A percentile compares a stretch with the other conserved stretches of the same genome.
These are phyloP conservation scores for Backusella circina DNA, from an alignment of 192 early-diverging fungal genomes.

Conservation along the genomic window DNA sequence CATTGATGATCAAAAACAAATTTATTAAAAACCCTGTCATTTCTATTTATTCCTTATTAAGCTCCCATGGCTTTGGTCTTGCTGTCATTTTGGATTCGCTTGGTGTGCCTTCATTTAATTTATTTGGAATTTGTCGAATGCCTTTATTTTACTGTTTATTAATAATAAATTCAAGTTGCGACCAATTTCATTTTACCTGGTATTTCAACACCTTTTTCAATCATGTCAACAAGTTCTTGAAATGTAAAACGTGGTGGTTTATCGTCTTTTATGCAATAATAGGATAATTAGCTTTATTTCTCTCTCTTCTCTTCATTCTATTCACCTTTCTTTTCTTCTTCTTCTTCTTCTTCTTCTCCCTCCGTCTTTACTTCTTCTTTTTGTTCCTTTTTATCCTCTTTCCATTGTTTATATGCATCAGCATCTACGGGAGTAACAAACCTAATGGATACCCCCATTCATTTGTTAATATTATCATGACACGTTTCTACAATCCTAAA, in stretches of 20 bases:
- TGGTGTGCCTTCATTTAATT: conserved; percentile 33
- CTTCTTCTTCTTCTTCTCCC: not conserved
- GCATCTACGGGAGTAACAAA: conserved; percentile 32
- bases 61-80: conserved; percentile 38
- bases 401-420: conserved; percentile 34
- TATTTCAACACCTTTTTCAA: conserved; percentile 34
- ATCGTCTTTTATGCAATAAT: not conserved
- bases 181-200: conserved; percentile 30
- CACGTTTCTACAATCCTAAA: not conserved
- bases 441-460: conserved; percentile 5
- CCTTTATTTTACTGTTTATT: conserved; percentile 2
- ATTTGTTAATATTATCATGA: not conserved
- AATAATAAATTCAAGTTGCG: not conserved
- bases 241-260: conserved; percentile 29
- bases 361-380: not conserved
- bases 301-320: not conserved
- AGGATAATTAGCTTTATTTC: not conserved
- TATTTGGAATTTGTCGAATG: conserved; percentile 38
- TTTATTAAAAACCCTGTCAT: not conserved
- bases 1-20: not conserved
- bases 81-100: conserved; percentile 26
- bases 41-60: not conserved
- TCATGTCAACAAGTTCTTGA: conserved; percentile 40
- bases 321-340: not conserved
- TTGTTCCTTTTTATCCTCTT: conserved; percentile 5